Base-by-base conservation (phyloP, 176 grass and related monocot species). In the Carex pumila region DNA sequence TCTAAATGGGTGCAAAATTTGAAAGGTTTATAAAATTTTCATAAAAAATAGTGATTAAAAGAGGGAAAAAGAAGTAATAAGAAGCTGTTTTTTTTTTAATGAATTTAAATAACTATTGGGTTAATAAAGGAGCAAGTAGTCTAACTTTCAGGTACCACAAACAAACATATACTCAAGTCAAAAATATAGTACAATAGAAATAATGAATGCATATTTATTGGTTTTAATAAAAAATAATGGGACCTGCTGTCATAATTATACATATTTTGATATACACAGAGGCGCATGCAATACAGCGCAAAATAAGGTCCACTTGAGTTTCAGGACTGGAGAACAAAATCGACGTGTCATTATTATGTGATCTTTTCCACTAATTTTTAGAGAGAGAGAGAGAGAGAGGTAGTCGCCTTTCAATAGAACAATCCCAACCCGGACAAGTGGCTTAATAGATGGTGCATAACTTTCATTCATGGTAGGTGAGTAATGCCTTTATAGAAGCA, bases 381-480 rank as follows among this genome's bases (percentile, higher is more conserved):
- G 75, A 63, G 56, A 54, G 64, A 65, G 62, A 82, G 21, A 66
- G 80, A 65, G 43, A 53, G 60, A 54, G 41, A 0, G 30, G 53
- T 14, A 83, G 62, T 83, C 6, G 37, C 41, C 80, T 87, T 81
- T 65, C 43, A 59, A 88, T 67, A 39, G 70, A 69, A 80, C 39
- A 47, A 83, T 54, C 39, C 63, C 73, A 85, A 86, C 60, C 60
- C 61, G 2, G 63, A 83, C 61, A 67, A 83, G 61, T 83, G 80
- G 79, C 12, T 86, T 57, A 82, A 83, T 65, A 65, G 86, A 87
- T 87, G 67, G 71, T 59, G 86, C 71, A 88, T 88, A 60, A 83
- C 86, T 88, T 84, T 88, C 86, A 84, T 57, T 64, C 22, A 88
- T 69, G 86, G 70, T 88, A 79, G 81, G 86, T 88, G 81, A 66